These are phyloP conservation scores for Rutstroemia sp. DNA, from an alignment of 2,329 filamentous ascomycete species.

Conservation along the genomic window DNA sequence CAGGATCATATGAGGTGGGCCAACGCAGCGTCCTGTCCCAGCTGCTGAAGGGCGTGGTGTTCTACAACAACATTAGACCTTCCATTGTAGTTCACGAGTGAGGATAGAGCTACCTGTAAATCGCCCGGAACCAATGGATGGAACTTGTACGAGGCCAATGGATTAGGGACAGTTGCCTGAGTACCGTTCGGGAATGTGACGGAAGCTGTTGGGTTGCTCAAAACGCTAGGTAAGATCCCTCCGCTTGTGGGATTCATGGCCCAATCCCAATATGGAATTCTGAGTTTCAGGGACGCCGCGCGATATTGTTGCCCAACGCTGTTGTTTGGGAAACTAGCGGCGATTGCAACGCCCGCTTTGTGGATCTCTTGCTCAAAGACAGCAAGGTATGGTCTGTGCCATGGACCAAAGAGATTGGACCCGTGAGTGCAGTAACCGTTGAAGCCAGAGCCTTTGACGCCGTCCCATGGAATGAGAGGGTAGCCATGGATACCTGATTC, in stretches of 20 bases:
- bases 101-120: neutral
- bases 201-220: neutral
- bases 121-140: conserved; percentile 34
- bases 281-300: conserved; percentile 31
- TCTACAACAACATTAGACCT: neutral
- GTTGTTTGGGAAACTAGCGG: conserved; percentile 43
- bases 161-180: conserved; percentile 55
- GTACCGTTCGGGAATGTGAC: conserved; percentile 32
- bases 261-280: conserved; percentile 43
- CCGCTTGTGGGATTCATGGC: conserved; percentile 34
- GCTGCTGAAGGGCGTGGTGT: neutral
- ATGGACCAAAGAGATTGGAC: conserved; percentile 67
- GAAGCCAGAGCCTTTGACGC: conserved; percentile 42
- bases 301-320: conserved; percentile 38
- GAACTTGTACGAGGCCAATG: conserved; percentile 53
- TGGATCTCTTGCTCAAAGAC: conserved; percentile 46
- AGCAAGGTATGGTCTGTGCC: conserved; percentile 74
- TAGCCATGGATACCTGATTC: conserved; percentile 3
- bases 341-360: conserved; percentile 34
- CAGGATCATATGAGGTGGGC: neutral
- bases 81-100: neutral
- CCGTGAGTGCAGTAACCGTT: conserved; percentile 75
- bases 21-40: conserved; percentile 1
- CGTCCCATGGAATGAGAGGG: conserved; percentile 29
- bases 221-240: conserved; percentile 32